Evolutionary conservation across 2,329 filamentous ascomycete genomes (phyloP).

Genomic region (Aspergillus fumigatiaffinis): DNA sequence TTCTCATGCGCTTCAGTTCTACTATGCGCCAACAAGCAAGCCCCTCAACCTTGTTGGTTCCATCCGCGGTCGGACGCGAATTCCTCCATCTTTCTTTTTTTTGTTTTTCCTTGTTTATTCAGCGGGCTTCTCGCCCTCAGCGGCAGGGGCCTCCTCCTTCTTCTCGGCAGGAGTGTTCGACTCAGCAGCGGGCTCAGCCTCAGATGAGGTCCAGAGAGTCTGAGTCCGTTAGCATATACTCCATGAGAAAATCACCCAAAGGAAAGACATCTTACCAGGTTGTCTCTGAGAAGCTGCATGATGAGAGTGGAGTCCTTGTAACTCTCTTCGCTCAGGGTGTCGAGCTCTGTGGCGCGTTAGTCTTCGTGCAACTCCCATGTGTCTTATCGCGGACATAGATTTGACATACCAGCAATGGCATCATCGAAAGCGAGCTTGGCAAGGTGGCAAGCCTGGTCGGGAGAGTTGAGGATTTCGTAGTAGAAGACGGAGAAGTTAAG

Average conservation of each 20-base stretch:
- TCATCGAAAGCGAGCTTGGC: slow-evolving; percentile 96
- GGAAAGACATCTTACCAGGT: slow-evolving; percentile 62
- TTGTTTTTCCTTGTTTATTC: slow-evolving; percentile 33
- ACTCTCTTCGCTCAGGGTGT: slow-evolving; percentile 95
- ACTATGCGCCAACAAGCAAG: slow-evolving; percentile 5
- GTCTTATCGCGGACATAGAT: neutral
- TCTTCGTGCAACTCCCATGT: slow-evolving; percentile 10
- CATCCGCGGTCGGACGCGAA: slow-evolving; percentile 23
- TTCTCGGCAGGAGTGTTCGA: slow-evolving; percentile 41
- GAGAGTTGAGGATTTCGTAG: slow-evolving; percentile 99
- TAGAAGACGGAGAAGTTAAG: slow-evolving; percentile 99
- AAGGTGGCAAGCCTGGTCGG: slow-evolving; percentile 95
- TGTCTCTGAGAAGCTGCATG: slow-evolving; percentile 97
- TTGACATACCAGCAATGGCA: slow-evolving; percentile 73
- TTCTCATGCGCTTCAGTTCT: slow-evolving; percentile 1
- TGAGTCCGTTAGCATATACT: slow-evolving; percentile 41
- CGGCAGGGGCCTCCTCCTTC: slow-evolving; percentile 41
- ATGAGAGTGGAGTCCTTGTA: slow-evolving; percentile 99
- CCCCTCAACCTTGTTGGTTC: slow-evolving; percentile 5
- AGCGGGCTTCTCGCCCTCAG: slow-evolving; percentile 41
- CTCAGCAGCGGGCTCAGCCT: slow-evolving; percentile 75
- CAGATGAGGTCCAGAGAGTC: slow-evolving; percentile 99
- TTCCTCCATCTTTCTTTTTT: slow-evolving; percentile 26
- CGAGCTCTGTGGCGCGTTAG: slow-evolving; percentile 64
- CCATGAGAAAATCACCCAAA: neutral